Evolutionary conservation across 441 rosid genomes (phyloP), one percentile per base, ranked within the genome.

Genomic region (Adansonia rubrostipa): DNA sequence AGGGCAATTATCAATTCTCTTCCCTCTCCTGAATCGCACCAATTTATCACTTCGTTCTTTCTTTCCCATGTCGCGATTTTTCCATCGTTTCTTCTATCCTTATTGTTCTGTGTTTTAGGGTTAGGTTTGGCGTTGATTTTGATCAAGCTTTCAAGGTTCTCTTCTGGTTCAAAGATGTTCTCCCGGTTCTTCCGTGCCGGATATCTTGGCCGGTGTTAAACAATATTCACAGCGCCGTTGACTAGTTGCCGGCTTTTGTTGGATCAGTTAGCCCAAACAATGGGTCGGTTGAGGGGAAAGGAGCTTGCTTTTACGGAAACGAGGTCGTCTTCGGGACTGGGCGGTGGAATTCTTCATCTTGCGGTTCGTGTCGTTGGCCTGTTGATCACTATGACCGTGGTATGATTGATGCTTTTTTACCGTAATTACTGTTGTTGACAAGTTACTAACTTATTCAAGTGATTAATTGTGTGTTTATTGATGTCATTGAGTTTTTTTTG

Each of bases 181-280:
- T 96, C 64, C 97, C 99, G 50, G 82, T 91, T 77, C 81, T 94
- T 13, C 98, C 98, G 10, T 94, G 84, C 76, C 93, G 91, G 89
- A 70, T 96, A 9, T 94, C 99, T 0, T 94, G 97, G 98, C 98
- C 98, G 44, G 93, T 96, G 15, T 74, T 96, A 75, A 92, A 96
- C 84, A 83, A 84, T 71, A 80, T 96, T 86, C 97, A 92, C 86
- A 82, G 84, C 81, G 91, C 98, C 17, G 94, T 92, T 61, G 98
- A 94, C 86, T 81, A 92, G 85, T 62, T 96, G 80, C 98, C 98
- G 6, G 88, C 84, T 69, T 96, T 85, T 70, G 88, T 96, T 44
- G 98, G 97, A 3, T 87, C 99, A 10, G 90, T 93, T 64, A 67
- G 92, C 71, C 92, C 97, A 0, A 54, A 64, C 33, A 90, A 91